These are phyloP conservation scores for Camellia granthamiana DNA, from an alignment of 148 eudicot species.

Conservation along the genomic window DNA sequence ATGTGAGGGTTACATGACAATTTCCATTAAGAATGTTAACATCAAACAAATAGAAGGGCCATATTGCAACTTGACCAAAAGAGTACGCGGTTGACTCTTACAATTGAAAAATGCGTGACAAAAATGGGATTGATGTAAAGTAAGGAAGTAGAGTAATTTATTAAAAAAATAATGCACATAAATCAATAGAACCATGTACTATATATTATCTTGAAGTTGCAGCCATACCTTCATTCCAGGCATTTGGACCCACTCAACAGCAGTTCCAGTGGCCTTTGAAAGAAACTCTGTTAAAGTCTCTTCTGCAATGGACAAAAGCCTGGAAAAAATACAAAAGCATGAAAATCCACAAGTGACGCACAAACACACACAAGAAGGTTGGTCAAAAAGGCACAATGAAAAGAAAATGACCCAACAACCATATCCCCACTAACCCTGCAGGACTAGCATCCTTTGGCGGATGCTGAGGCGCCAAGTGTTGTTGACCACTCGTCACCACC, in stretches of 20 bases:
- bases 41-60: too few relatives aligned
- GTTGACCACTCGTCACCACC: constrained; percentile 99
- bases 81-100: too few relatives aligned
- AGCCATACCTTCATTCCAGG: constrained; percentile 99
- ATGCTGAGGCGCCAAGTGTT: constrained; percentile 80
- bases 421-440: constrained; percentile 87
- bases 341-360: constrained; percentile 29
- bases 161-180: too few relatives aligned
- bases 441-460: constrained; percentile 99
- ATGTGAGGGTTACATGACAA: too few relatives aligned
- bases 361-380: constrained; percentile 32
- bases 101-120: too few relatives aligned
- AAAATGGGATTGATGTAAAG: too few relatives aligned
- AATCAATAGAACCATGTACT: not conserved
- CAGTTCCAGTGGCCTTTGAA: constrained; percentile 99
- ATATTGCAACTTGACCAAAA: too few relatives aligned
- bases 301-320: constrained; percentile 99
- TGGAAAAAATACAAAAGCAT: constrained; percentile 38
- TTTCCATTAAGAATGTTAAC: too few relatives aligned
- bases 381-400: constrained; percentile 28
- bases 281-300: constrained; percentile 99
- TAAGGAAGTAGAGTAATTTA: too few relatives aligned
- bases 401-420: constrained; percentile 53
- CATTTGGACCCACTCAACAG: constrained; percentile 99
- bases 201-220: not conserved